Base-by-base conservation (phyloP, 176 grass and related monocot species). In the Juncus inflexus region DNA sequence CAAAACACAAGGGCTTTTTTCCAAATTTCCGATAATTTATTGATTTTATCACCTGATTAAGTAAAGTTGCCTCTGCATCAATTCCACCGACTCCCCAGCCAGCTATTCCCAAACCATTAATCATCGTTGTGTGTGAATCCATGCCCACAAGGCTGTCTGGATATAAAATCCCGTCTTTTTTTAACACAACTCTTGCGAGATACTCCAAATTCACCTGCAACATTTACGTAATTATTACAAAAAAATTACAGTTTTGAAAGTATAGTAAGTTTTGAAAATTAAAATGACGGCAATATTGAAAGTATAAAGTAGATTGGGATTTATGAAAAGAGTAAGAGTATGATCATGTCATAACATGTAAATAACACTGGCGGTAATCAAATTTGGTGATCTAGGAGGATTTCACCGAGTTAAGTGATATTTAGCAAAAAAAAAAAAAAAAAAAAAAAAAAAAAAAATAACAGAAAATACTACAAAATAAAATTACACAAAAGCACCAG, bases 61-160 rank as follows among this genome's bases (percentile, higher is more conserved):
- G 79, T 64, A 76, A 70, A 9, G 65, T 45, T 40, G 72, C 79
- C 58, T 76, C 79, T 51, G 79, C 79, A 57, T 82, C 79, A 36
- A 82, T 82, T 14, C 79, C 79, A 51, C 79, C 79, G 70, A 76
- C 72, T 53, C 73, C 79, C 72, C 72, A 82, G 6, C 79, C 79
- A 54, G 47, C 72, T 28, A 81, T 54, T 35, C 72, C 79, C 43
- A 81, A 57, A 63, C 71, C 79, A 40, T 76, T 57, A 45, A 81
- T 81, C 79, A 81, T 81, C 53, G 72, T 76, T 7, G 79, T 76
- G 37, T 81, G 79, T 3, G 79, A 81, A 81, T 81, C 79, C 40
- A 64, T 81, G 56, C 79, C 79, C 12, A 76, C 71, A 14, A 81
- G 50, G 53, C 79, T 81, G 76, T 81, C 64, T 51, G 79, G 79